Evolutionary conservation across 129 eudicot genomes (phyloP).

Genomic region (Dittrichia graveolens): DNA sequence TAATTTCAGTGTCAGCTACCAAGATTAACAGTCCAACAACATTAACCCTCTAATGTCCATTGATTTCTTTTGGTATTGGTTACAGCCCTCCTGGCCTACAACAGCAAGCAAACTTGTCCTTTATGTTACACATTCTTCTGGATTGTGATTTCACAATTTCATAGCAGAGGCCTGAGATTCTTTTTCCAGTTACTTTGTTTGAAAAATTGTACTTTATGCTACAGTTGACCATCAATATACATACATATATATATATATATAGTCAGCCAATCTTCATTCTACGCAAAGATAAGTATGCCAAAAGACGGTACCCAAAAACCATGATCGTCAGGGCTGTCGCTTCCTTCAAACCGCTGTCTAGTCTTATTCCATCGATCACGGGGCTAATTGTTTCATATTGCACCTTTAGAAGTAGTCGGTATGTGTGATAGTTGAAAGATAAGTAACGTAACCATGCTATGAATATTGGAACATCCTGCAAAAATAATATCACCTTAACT

Average conservation of each 20-base stretch:
- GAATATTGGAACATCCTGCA: slow-evolving; percentile 87
- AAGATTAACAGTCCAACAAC: no score
- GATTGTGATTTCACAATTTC: slow-evolving; percentile 25
- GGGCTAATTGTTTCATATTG: slow-evolving; percentile 70
- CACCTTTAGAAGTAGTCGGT: slow-evolving; percentile 87
- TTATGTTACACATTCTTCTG: slow-evolving; percentile 24
- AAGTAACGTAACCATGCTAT: slow-evolving; percentile 93
- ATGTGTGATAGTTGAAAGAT: slow-evolving; percentile 96
- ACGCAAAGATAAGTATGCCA: slow-evolving; percentile 82
- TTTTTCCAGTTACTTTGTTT: not conserved
- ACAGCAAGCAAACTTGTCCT: no score
- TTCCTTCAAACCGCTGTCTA: slow-evolving; percentile 72
- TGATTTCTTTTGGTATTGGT: no score
- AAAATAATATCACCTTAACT: not conserved
- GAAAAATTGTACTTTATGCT: not conserved
- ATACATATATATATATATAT: no score
- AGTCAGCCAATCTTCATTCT: slow-evolving; percentile 51
- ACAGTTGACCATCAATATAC: slow-evolving; percentile 1
- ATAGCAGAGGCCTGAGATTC: slow-evolving; percentile 7
- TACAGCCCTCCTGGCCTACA: no score
- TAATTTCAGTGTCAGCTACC: no score
- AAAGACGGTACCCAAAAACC: slow-evolving; percentile 85
- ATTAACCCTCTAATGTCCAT: no score
- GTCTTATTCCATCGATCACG: slow-evolving; percentile 50
- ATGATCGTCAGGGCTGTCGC: slow-evolving; percentile 60